A percentile compares a stretch with the other conserved stretches of the same genome.
phyloP scores from a whole-genome alignment of 2,329 filamentous ascomycete species.

The Aspergillus sergii region DNA sequence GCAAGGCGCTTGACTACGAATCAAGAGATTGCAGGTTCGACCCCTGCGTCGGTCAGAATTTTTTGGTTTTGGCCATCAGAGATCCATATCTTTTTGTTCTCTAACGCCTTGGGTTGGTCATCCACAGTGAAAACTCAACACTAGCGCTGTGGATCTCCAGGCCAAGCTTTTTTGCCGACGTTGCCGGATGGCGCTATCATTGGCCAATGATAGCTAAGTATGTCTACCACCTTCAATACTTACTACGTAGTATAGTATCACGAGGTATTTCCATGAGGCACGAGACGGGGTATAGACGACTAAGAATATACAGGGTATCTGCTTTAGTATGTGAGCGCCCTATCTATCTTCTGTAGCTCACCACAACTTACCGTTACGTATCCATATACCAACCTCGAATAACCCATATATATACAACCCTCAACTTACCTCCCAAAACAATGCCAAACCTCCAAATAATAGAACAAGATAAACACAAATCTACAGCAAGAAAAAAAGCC shows the following conservation, averaged over 20 bases:
- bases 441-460: too few relatives aligned
- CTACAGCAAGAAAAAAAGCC: not conserved
- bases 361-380: too few relatives aligned
- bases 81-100: not conserved
- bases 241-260: not conserved
- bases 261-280: not conserved
- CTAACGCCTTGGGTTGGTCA: not conserved
- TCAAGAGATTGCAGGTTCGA: constrained; percentile 57
- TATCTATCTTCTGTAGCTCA: too few relatives aligned
- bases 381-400: too few relatives aligned
- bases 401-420: too few relatives aligned
- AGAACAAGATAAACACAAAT: too few relatives aligned
- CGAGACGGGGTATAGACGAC: not conserved
- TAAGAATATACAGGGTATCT: not conserved
- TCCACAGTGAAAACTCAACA: not conserved
- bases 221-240: not conserved
- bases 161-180: not conserved
- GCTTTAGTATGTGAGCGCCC: too few relatives aligned
- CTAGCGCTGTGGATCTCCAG: not conserved
- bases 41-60: constrained; percentile 40
- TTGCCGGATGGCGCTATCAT: not conserved
- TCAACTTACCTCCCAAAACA: too few relatives aligned
- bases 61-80: constrained; percentile 7
- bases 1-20: constrained; percentile 57
- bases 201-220: not conserved